Evolutionary conservation across 129 eudicot species (phyloP).

Genomic region (Pseudognaphalium luteoalbum): DNA sequence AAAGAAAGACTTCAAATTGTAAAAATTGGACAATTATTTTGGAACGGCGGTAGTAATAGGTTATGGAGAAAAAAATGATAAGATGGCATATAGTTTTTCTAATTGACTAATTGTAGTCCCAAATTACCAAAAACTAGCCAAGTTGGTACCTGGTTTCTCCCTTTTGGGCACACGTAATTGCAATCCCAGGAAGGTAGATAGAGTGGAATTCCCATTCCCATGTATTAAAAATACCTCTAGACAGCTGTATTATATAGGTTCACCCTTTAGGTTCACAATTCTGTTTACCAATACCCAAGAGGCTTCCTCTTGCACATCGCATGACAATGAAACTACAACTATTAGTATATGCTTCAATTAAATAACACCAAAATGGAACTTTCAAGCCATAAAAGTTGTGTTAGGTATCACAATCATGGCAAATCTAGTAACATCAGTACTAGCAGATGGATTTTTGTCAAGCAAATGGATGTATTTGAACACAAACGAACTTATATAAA

Average conservation of each 20-base stretch:
- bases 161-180: neutral
- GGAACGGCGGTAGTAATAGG: too few species aligned
- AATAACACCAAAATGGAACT: too few species aligned
- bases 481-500: too few species aligned
- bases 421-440: neutral
- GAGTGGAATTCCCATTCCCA: neutral
- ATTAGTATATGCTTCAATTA: too few species aligned
- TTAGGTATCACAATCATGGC: neutral
- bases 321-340: neutral
- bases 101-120: neutral
- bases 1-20: too few species aligned
- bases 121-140: neutral
- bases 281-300: neutral
- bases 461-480: too few species aligned
- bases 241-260: neutral
- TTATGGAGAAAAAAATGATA: too few species aligned
- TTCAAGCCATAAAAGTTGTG: neutral
- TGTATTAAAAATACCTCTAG: neutral
- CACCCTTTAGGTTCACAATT: neutral
- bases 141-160: neutral
- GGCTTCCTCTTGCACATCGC: neutral
- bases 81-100: neutral
- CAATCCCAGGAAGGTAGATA: neutral
- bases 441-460: too few species aligned
- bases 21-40: too few species aligned